Conservation (phyloP, 1,284 basidiomycete genomes). For the Porodaedalea pini region DNA sequence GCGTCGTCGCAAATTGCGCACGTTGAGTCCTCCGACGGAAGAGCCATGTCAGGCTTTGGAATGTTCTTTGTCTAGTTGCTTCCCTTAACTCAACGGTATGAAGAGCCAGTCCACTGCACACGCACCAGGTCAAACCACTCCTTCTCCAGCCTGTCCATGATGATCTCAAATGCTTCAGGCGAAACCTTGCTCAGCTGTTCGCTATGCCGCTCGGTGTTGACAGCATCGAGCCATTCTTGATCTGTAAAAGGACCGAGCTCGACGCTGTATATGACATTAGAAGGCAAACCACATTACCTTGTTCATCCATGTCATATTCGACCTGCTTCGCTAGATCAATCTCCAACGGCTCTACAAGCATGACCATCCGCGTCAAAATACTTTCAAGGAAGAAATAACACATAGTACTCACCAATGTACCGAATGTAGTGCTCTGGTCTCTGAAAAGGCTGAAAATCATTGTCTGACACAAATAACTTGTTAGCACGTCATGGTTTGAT, state of each 20-base stretch:
- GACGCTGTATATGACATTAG: too few species aligned
- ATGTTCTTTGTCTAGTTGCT: conserved; percentile 77
- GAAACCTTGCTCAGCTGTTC: conserved; percentile 72
- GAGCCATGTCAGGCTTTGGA: conserved; percentile 76
- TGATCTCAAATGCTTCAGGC: conserved; percentile 91
- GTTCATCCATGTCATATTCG: conserved; percentile 99
- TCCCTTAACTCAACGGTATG: conserved; percentile 1
- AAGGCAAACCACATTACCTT: conserved; percentile 51
- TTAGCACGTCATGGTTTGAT: neutral
- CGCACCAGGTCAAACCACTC: conserved; percentile 96
- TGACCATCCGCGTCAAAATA: neutral
- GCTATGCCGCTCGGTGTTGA: conserved; percentile 82
- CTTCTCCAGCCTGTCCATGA: conserved; percentile 97
- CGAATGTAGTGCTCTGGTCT: conserved; percentile 87
- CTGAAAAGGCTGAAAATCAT: conserved; percentile 73
- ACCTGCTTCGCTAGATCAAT: conserved; percentile 89
- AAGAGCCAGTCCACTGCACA: conserved; percentile 11
- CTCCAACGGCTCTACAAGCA: conserved; percentile 79
- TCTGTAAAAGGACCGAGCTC: conserved; percentile 47
- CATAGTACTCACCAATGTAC: conserved; percentile 65
- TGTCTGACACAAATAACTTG: too few species aligned
- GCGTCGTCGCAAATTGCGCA: conserved; percentile 98
- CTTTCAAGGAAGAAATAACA: neutral
- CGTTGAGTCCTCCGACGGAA: conserved; percentile 90
- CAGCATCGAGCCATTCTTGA: conserved; percentile 88